phyloP scores from a whole-genome alignment of 495 filamentous ascomycete genomes.

The Neurospora sp. region DNA sequence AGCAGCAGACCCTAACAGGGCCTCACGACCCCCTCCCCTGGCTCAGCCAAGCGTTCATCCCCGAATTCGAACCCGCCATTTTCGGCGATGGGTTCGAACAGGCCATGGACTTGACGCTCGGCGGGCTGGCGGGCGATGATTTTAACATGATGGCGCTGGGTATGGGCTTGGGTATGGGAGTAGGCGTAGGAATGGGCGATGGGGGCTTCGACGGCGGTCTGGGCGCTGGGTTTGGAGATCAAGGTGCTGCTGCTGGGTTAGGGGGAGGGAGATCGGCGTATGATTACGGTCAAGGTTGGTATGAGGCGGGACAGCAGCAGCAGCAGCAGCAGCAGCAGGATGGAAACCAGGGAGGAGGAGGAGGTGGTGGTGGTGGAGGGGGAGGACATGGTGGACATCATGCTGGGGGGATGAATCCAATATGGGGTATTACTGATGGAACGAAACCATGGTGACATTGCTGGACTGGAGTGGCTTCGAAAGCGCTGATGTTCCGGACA shows the following conservation, averaged over 20 bases:
- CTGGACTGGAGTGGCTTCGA: not conserved
- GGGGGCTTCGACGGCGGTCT: not conserved
- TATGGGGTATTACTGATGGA: not conserved
- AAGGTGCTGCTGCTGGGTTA: not conserved
- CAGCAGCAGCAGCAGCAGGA: not conserved
- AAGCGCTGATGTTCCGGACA: not conserved
- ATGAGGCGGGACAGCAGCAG: not conserved
- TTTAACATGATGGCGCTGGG: conserved; percentile 1
- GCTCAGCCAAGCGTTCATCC: conserved; percentile 19
- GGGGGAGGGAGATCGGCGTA: not conserved
- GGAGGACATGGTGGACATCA: not conserved
- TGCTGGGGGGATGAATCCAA: not conserved
- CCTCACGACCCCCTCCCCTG: conserved; percentile 16
- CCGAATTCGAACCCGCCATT: conserved; percentile 28
- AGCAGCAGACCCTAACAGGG: not conserved
- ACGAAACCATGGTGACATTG: not conserved
- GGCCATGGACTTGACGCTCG: conserved; percentile 42
- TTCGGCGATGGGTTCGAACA: conserved; percentile 39
- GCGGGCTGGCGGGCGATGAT: conserved; percentile 20
- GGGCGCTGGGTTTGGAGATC: not conserved
- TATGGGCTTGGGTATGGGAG: conserved; percentile 15
- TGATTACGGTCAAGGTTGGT: not conserved
- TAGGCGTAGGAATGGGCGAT: conserved; percentile 5
- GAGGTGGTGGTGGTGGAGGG: not conserved
- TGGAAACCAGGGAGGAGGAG: not conserved